Percentiles rank a stretch among this genome's conserved stretches.
phyloP scores from a whole-genome alignment of 331 rosid genomes.

The Telfairia occidentalis region DNA sequence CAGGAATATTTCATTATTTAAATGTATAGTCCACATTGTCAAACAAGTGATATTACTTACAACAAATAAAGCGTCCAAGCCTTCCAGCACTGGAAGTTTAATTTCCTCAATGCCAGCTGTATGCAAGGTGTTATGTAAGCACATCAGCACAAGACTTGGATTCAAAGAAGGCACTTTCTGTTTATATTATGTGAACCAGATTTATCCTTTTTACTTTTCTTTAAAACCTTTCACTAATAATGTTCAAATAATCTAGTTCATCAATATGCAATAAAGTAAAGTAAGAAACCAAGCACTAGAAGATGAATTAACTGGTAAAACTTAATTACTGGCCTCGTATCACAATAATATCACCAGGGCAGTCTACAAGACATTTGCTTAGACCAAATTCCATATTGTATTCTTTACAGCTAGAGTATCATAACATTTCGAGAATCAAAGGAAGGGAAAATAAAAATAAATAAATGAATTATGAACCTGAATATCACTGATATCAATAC shows the following conservation, averaged over 20 bases:
- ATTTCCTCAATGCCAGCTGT: constrained; percentile 55
- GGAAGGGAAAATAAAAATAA: not conserved
- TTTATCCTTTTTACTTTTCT: not conserved
- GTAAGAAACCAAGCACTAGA: not conserved
- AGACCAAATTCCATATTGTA: not conserved
- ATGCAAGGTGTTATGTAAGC: not conserved
- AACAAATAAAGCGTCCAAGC: constrained; percentile 45
- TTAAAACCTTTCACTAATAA: not conserved
- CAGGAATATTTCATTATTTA: not conserved
- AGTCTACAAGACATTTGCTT: not conserved
- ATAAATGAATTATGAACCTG: too few species aligned
- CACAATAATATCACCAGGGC: not conserved
- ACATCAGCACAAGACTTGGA: not conserved
- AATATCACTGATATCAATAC: not conserved
- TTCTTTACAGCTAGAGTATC: not conserved
- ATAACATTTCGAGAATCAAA: not conserved
- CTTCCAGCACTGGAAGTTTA: constrained; percentile 63
- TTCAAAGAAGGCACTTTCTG: not conserved
- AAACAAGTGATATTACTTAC: constrained; percentile 33
- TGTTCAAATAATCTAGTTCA: not conserved
- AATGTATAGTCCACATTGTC: not conserved
- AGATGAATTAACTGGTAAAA: not conserved
- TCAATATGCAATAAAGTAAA: not conserved
- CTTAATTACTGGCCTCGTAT: not conserved
- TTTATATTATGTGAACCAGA: not conserved